Evolutionary conservation across 2,329 filamentous ascomycete genomes (phyloP).

Genomic region (Thielaviopsis euricoi): DNA sequence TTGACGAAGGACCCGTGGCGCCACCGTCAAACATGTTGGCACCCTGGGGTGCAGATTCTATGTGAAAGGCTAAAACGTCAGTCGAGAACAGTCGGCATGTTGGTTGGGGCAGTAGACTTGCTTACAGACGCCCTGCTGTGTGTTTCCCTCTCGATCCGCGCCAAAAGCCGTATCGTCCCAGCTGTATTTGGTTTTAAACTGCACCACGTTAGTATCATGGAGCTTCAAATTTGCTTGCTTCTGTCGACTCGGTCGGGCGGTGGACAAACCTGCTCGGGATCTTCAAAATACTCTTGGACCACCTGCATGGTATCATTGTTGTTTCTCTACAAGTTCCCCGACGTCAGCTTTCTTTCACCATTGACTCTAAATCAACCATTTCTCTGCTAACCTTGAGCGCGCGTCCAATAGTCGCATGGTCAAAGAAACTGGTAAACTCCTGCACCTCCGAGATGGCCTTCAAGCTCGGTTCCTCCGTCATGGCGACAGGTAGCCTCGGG

Average conservation of each 20-base stretch:
- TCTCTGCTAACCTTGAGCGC: slow-evolving; percentile 4
- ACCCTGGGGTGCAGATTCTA: slow-evolving; percentile 28
- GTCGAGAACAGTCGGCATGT: slow-evolving; percentile 5
- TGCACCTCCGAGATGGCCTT: slow-evolving; percentile 5
- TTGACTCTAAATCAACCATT: background rate
- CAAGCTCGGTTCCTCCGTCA: background rate
- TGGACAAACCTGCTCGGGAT: background rate
- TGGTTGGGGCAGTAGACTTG: background rate
- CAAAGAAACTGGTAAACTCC: slow-evolving; percentile 7
- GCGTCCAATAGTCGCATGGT: background rate
- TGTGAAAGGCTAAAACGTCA: slow-evolving; percentile 32
- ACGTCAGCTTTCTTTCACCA: background rate
- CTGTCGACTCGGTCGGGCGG: too few species aligned
- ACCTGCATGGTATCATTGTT: slow-evolving; percentile 8
- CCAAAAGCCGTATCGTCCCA: slow-evolving; percentile 41
- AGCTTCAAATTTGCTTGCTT: background rate
- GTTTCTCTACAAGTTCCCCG: background rate
- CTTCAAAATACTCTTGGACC: slow-evolving; percentile 10
- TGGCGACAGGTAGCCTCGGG: background rate
- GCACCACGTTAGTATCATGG: background rate
- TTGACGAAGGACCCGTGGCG: slow-evolving; percentile 23
- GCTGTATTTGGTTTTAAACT: slow-evolving; percentile 32
- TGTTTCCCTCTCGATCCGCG: slow-evolving; percentile 33
- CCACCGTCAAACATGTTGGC: slow-evolving; percentile 25
- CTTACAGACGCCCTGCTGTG: slow-evolving; percentile 3